These are phyloP conservation scores for Fusarium secorum DNA, from an alignment of 2,329 filamentous ascomycete species.

Conservation along the genomic window DNA sequence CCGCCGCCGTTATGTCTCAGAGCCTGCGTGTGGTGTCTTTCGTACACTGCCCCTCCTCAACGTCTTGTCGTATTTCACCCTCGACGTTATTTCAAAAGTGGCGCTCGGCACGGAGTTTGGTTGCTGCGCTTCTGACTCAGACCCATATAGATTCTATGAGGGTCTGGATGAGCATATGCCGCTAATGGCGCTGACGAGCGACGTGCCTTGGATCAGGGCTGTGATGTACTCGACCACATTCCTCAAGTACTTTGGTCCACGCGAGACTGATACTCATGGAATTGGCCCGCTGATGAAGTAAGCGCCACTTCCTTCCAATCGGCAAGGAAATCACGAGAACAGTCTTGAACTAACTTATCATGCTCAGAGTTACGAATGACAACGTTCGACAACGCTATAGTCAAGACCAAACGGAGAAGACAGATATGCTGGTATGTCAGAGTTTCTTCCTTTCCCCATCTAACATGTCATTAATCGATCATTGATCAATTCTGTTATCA, in stretches of 20 bases:
- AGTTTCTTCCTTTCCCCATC: rapidly evolving
- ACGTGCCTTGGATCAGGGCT: background rate
- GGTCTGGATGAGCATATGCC: background rate
- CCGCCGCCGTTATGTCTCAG: rapidly evolving
- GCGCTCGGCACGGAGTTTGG: background rate
- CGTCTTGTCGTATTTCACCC: background rate
- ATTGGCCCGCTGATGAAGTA: conserved; percentile 1
- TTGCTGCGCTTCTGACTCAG: background rate
- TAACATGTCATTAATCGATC: rapidly evolving
- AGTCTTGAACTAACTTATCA: rapidly evolving
- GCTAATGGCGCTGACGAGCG: background rate
- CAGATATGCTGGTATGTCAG: background rate
- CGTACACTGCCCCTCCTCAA: background rate
- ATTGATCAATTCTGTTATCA: rapidly evolving
- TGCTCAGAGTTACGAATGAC: background rate
- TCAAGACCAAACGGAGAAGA: background rate
- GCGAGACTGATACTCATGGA: background rate
- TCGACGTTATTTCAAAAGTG: conserved; percentile 1
- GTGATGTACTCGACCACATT: background rate
- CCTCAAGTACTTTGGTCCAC: background rate
- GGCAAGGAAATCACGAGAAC: rapidly evolving
- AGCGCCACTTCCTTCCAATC: background rate
- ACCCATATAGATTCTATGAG: background rate
- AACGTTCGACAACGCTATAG: background rate
- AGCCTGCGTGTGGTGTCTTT: background rate